Evolutionary conservation across 495 filamentous ascomycete species (phyloP), one percentile per base, ranked within the genome.

Genomic region (Thermothielavioides terrestris): DNA sequence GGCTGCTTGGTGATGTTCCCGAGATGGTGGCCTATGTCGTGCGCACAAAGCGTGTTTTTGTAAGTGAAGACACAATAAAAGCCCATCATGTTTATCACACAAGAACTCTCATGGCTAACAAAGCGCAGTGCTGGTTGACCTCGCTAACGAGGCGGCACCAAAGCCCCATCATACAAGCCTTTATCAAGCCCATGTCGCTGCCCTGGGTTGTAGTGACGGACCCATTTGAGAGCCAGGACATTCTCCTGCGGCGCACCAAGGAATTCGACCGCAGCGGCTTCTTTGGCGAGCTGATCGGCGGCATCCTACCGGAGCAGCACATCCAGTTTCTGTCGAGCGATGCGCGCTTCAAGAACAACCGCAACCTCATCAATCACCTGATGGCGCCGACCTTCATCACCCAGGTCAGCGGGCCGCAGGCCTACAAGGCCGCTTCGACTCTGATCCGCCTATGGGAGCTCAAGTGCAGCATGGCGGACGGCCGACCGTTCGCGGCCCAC

Each of bases 121-220:
- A 28, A 2, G 42, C 7, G 14, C n/a, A 59, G 57, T 54, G 48
- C 38, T 70, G 62, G 60, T 35, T 66, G n/a, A 46, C 31, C 2
- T 36, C 49, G 17, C 50, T 62, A 42, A 50, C 42, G 6, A 36
- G 41, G 10, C 52, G 53, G 10, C 58, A 68, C 15, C 52, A 66
- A 7, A 61, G 68, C 18, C 63, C 69, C 1, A 58, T 75, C 20
- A 47, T 59, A 6, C 72, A 75, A 49, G 34, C 69, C 18, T 74
- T 72, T 50, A 44, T 68, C 28, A 35, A 44, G 17, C 71, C 69
- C 7, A 59, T 71, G 18, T 20, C 17, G 7, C 52, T 60, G 18
- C 72, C 70, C 5, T 59, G 50, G 46, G 53, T 76, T 9, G 47
- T 74, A 3, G 42, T 76, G 4, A 52, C 63, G n/a, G 70, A 76